Evolutionary conservation across 2,329 filamentous ascomycete species (phyloP).

Genomic region (Esteya vermicola): DNA sequence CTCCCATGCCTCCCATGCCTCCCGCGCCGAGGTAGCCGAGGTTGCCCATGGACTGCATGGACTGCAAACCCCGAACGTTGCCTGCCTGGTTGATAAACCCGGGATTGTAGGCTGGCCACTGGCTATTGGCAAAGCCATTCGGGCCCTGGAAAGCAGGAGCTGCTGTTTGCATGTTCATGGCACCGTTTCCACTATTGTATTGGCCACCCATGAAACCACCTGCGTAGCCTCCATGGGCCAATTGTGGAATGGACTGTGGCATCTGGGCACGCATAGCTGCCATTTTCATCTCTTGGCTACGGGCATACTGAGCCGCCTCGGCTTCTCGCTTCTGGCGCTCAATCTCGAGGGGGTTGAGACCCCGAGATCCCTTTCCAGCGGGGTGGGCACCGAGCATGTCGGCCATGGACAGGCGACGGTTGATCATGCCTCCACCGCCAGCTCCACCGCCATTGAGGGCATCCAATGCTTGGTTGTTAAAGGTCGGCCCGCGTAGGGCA

Average conservation of each 20-base stretch:
- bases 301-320: slow-evolving; percentile 24
- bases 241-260: slow-evolving; percentile 18
- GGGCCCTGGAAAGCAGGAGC: neutral
- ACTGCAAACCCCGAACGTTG: too few species aligned
- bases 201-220: slow-evolving; percentile 35
- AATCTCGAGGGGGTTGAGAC: slow-evolving; percentile 23
- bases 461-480: slow-evolving; percentile 12
- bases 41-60: too few species aligned
- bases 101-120: too few species aligned
- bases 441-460: slow-evolving; percentile 13
- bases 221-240: slow-evolving; percentile 11
- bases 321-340: slow-evolving; percentile 26
- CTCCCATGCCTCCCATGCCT: slow-evolving; percentile 1
- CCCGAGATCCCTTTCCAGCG: slow-evolving; percentile 16
- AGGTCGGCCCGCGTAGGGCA: slow-evolving; percentile 3
- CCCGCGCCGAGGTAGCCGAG: too few species aligned
- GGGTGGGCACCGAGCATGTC: slow-evolving; percentile 38
- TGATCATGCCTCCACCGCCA: too few species aligned
- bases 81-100: too few species aligned
- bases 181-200: slow-evolving; percentile 38
- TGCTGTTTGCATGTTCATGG: neutral
- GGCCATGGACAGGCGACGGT: slow-evolving; percentile 39
- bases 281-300: slow-evolving; percentile 33
- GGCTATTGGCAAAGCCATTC: too few species aligned
- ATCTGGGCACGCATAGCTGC: slow-evolving; percentile 33